Percentiles rank a stretch among this genome's conserved stretches.
Conservation (phyloP, 805 yeast genomes). For the Ogataea pini region DNA sequence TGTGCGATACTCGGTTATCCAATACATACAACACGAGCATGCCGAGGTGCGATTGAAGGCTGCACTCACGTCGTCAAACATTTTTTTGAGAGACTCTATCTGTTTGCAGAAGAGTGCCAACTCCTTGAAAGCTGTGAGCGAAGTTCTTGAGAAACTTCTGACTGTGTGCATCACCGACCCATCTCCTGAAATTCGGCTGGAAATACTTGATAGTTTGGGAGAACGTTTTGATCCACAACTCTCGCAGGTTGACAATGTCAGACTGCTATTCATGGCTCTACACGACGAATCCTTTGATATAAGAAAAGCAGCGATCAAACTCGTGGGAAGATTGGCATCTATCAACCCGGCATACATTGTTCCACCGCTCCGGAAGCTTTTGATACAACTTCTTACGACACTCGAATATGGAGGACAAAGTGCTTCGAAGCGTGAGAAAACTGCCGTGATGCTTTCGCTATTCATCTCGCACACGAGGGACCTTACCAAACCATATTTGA, state of each 20-base stretch:
- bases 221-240: slow-evolving; percentile 84
- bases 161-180: slow-evolving; percentile 89
- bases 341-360: slow-evolving; percentile 95
- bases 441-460: slow-evolving; percentile 71
- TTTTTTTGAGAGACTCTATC: slow-evolving; percentile 80
- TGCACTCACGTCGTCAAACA: slow-evolving; percentile 75
- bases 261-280: slow-evolving; percentile 80
- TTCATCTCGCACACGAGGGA: slow-evolving; percentile 77
- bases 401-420: slow-evolving; percentile 79
- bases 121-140: slow-evolving; percentile 79
- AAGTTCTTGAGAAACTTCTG: slow-evolving; percentile 76
- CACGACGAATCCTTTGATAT: slow-evolving; percentile 89
- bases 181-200: slow-evolving; percentile 77
- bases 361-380: slow-evolving; percentile 84
- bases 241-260: slow-evolving; percentile 90
- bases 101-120: slow-evolving; percentile 78
- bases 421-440: slow-evolving; percentile 76
- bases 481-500: slow-evolving; percentile 86
- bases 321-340: slow-evolving; percentile 80
- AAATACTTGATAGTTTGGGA: slow-evolving; percentile 72
- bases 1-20: slow-evolving; percentile 80
- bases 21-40: slow-evolving; percentile 78
- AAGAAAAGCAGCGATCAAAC: slow-evolving; percentile 71
- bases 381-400: slow-evolving; percentile 82
- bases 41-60: slow-evolving; percentile 82